A percentile compares a stretch with the other conserved stretches of the same genome.
phyloP scores from a whole-genome alignment of 1,284 basidiomycete species.

The Ceratobasidium theobromae region DNA sequence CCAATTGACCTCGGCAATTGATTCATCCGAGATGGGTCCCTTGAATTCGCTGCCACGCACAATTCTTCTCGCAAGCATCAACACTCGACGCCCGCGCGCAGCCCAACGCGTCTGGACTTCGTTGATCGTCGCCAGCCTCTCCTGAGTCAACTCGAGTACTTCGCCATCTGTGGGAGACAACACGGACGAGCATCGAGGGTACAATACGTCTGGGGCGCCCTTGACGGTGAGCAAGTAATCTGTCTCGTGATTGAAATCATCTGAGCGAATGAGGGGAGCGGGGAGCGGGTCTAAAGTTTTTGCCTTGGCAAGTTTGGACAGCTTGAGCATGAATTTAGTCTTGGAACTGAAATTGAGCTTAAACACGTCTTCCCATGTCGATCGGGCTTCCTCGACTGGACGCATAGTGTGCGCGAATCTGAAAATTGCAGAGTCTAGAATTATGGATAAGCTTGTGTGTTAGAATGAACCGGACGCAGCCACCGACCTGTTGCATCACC shows the following conservation, averaged over 20 bases:
- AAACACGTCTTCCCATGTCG: slow-evolving; percentile 45
- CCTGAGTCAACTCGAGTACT: slow-evolving; percentile 42
- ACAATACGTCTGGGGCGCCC: slow-evolving; percentile 48
- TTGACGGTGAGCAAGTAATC: slow-evolving; percentile 43
- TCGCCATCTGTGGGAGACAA: slow-evolving; percentile 39
- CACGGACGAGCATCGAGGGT: slow-evolving; percentile 44
- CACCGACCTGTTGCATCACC: slow-evolving; percentile 53
- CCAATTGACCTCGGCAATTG: slow-evolving; percentile 38
- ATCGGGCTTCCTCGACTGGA: slow-evolving; percentile 21
- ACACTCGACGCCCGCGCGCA: slow-evolving; percentile 49
- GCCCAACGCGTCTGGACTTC: slow-evolving; percentile 45
- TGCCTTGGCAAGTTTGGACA: slow-evolving; percentile 32
- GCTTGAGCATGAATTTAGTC: slow-evolving; percentile 52
- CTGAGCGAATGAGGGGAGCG: slow-evolving; percentile 40
- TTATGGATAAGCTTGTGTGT: slow-evolving; percentile 37
- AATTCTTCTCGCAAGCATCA: slow-evolving; percentile 37
- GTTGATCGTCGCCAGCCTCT: slow-evolving; percentile 37
- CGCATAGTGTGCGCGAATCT: slow-evolving; percentile 46
- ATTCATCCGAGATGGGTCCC: slow-evolving; percentile 41
- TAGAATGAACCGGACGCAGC: neutral
- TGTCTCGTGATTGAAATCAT: slow-evolving; percentile 1
- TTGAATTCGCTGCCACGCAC: slow-evolving; percentile 34
- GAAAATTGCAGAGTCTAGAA: slow-evolving; percentile 48
- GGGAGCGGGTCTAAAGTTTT: slow-evolving; percentile 38
- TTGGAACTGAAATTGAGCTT: slow-evolving; percentile 49